phyloP scores from a whole-genome alignment of 1,139 yeast genomes.

The Torulaspora globosa region DNA sequence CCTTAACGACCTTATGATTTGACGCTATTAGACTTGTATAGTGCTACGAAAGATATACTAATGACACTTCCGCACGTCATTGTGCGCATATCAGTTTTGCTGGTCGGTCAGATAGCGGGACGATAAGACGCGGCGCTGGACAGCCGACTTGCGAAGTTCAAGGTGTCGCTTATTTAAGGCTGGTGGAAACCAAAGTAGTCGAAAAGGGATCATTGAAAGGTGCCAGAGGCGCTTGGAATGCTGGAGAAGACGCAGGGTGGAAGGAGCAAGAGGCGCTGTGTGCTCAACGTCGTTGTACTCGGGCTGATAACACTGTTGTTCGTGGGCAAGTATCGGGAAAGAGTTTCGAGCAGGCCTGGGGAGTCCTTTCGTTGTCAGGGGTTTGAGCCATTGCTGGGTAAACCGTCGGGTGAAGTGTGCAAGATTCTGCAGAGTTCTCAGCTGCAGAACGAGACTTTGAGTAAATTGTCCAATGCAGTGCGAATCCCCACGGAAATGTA shows the following conservation, averaged over 20 bases:
- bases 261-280: neutral
- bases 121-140: no score
- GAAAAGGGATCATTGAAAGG: neutral
- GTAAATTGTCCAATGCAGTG: conserved; percentile 21
- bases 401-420: conserved; percentile 8
- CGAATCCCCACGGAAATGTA: conserved; percentile 24
- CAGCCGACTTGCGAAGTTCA: no score
- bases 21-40: neutral
- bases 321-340: neutral
- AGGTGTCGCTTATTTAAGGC: no score
- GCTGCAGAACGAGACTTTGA: conserved; percentile 19
- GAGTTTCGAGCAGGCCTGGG: no score
- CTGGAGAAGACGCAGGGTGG: neutral
- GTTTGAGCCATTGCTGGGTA: conserved; percentile 13
- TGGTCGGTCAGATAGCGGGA: no score
- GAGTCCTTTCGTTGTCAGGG: conserved; percentile 13
- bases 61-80: neutral
- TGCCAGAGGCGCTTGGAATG: neutral
- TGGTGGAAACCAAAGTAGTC: no score
- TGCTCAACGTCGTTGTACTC: neutral
- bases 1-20: neutral
- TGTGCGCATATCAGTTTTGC: neutral
- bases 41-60: neutral
- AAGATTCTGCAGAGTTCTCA: conserved; percentile 11
- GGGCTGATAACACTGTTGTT: neutral